Evolutionary conservation across 805 yeast genomes (phyloP).

Genomic region (Pichia kluyveri): DNA sequence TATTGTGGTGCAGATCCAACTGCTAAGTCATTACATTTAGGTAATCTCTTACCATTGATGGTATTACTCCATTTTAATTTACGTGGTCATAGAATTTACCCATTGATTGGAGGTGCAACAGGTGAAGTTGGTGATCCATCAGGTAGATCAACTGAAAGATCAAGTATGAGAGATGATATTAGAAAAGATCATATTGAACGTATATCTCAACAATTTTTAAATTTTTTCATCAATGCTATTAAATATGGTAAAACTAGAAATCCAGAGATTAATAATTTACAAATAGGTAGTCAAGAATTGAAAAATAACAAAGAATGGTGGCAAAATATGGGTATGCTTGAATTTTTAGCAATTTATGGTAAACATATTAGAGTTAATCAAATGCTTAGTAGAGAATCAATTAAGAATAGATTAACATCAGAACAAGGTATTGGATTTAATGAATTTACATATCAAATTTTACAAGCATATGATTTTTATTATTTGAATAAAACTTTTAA

Average conservation of each 20-base stretch:
- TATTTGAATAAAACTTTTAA: slow-evolving; percentile 52
- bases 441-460: slow-evolving; percentile 85
- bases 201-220: slow-evolving; percentile 53
- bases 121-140: slow-evolving; percentile 96
- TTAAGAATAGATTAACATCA: slow-evolving; percentile 60
- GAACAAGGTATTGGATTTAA: slow-evolving; percentile 82
- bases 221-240: slow-evolving; percentile 53
- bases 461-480: slow-evolving; percentile 92
- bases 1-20: slow-evolving; percentile 98
- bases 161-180: slow-evolving; percentile 40
- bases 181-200: slow-evolving; percentile 47
- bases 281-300: slow-evolving; percentile 13
- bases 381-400: slow-evolving; percentile 85
- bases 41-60: slow-evolving; percentile 83
- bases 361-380: slow-evolving; percentile 69
- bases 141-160: slow-evolving; percentile 75
- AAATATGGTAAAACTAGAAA: slow-evolving; percentile 50
- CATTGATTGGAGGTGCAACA: slow-evolving; percentile 90
- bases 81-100: slow-evolving; percentile 78
- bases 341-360: slow-evolving; percentile 71
- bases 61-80: slow-evolving; percentile 73
- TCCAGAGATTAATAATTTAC: slow-evolving; percentile 10
- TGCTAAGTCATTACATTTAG: slow-evolving; percentile 81
- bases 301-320: slow-evolving; percentile 82
- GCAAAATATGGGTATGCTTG: slow-evolving; percentile 65